These are phyloP conservation scores for Trametes pubescens DNA, from an alignment of 1,284 basidiomycete genomes.

Conservation along the genomic window DNA sequence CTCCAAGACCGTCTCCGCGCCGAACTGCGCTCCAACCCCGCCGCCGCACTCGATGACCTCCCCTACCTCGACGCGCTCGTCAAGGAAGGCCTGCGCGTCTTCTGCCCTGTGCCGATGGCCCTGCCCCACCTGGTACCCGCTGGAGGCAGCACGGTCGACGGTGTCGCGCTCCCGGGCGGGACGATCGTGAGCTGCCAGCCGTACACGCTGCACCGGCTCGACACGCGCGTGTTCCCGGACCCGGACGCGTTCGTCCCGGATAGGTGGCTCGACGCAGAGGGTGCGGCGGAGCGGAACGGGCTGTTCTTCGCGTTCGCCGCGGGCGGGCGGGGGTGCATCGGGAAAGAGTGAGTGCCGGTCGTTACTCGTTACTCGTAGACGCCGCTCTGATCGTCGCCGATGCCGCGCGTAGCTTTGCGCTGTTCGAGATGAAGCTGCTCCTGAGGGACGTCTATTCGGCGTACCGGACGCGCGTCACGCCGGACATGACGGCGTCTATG, in stretches of 20 bases:
- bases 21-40: constrained; percentile 30
- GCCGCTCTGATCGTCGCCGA: background rate
- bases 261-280: constrained; percentile 86
- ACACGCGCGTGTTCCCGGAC: constrained; percentile 85
- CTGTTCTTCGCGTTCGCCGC: constrained; percentile 39
- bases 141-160: constrained; percentile 85
- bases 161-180: constrained; percentile 89
- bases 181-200: constrained; percentile 97
- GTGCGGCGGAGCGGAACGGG: constrained; percentile 45
- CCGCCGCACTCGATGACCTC: constrained; percentile 76
- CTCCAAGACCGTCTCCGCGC: constrained; percentile 33
- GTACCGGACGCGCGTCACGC: constrained; percentile 33
- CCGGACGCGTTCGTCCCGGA: constrained; percentile 88
- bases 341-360: constrained; percentile 34
- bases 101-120: constrained; percentile 92
- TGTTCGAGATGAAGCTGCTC: constrained; percentile 39
- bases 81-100: constrained; percentile 89
- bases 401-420: constrained; percentile 27
- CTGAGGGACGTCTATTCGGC: constrained; percentile 34
- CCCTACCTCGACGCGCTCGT: constrained; percentile 90
- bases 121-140: constrained; percentile 85
- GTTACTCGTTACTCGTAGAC: background rate
- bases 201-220: constrained; percentile 87
- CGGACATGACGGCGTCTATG: constrained; percentile 38
- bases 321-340: constrained; percentile 38